A percentile compares a stretch with the other conserved stretches of the same genome.
Conservation (phyloP, 108 stramenopile species). For the Conticribra weissflogii region DNA sequence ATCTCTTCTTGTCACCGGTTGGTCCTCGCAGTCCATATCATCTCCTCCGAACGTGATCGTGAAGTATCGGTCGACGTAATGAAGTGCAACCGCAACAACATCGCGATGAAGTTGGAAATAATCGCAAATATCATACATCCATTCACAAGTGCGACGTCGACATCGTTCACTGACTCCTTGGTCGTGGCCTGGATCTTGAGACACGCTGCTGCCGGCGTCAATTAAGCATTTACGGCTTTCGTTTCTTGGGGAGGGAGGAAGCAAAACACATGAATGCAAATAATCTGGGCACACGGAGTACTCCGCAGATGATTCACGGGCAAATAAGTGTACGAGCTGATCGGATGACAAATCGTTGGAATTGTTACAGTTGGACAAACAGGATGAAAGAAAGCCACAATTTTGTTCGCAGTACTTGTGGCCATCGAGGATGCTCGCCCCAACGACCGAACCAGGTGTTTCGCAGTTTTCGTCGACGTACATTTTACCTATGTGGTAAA, state of each 20-base stretch:
- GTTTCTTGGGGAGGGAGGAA: conserved; percentile 17
- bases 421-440: conserved; percentile 3
- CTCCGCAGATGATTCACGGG: conserved; percentile 7
- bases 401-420: neutral
- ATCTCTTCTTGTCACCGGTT: conserved; percentile 25
- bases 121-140: conserved; percentile 86
- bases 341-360: neutral
- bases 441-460: conserved; percentile 40
- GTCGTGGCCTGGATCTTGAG: too few relatives aligned
- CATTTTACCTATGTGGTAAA: too few relatives aligned
- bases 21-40: neutral
- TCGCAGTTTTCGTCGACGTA: conserved; percentile 9
- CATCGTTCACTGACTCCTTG: conserved; percentile 59
- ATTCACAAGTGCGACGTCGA: conserved; percentile 79
- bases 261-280: conserved; percentile 32
- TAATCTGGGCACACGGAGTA: conserved; percentile 39
- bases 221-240: too few relatives aligned
- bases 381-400: neutral
- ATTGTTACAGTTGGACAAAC: neutral
- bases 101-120: conserved; percentile 79
- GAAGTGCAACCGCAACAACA: conserved; percentile 71
- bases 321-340: conserved; percentile 18
- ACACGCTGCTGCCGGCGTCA: too few relatives aligned
- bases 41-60: conserved; percentile 24
- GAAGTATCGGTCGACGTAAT: conserved; percentile 75